Percentiles rank a stretch among this genome's conserved stretches.
Evolutionary conservation across 2,329 filamentous ascomycete genomes (phyloP).

Genomic region (Pseudocercospora pini-densiflorae): DNA sequence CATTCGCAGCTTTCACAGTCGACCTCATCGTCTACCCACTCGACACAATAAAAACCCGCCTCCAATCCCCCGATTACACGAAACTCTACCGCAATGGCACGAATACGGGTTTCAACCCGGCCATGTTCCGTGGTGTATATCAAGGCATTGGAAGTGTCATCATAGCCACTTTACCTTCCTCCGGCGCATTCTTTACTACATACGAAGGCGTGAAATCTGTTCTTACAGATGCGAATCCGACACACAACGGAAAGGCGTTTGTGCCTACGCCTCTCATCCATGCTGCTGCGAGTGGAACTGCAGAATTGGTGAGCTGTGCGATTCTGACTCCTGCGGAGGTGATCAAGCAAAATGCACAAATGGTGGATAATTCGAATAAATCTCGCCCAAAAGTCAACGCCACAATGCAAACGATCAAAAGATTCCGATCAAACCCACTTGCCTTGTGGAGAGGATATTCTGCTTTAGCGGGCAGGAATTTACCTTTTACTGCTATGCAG

Average conservation of each 20-base stretch:
- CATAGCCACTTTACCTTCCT: conserved; percentile 84
- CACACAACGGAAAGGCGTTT: conserved; percentile 44
- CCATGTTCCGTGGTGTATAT: conserved; percentile 75
- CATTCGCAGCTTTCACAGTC: conserved; percentile 81
- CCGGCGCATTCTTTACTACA: conserved; percentile 86
- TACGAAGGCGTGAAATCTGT: conserved; percentile 77
- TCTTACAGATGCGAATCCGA: conserved; percentile 58
- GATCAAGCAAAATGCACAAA: conserved; percentile 92
- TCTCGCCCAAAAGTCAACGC: conserved; percentile 46
- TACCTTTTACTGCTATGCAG: conserved; percentile 86
- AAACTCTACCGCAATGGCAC: conserved; percentile 65
- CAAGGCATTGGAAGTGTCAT: conserved; percentile 87
- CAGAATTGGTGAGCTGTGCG: conserved; percentile 82
- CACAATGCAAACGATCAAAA: conserved; percentile 60
- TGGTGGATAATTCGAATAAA: conserved; percentile 59
- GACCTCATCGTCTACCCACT: conserved; percentile 86
- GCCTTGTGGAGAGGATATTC: conserved; percentile 74
- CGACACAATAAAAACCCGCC: conserved; percentile 86
- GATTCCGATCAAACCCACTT: conserved; percentile 61
- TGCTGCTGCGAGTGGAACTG: conserved; percentile 72
- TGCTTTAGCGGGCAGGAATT: conserved; percentile 77
- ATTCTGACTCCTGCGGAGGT: conserved; percentile 89
- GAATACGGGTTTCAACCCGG: conserved; percentile 58
- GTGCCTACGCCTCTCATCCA: conserved; percentile 74
- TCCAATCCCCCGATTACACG: conserved; percentile 78